phyloP scores from a whole-genome alignment of 2,329 filamentous ascomycete genomes.

The Colletotrichum navitas region DNA sequence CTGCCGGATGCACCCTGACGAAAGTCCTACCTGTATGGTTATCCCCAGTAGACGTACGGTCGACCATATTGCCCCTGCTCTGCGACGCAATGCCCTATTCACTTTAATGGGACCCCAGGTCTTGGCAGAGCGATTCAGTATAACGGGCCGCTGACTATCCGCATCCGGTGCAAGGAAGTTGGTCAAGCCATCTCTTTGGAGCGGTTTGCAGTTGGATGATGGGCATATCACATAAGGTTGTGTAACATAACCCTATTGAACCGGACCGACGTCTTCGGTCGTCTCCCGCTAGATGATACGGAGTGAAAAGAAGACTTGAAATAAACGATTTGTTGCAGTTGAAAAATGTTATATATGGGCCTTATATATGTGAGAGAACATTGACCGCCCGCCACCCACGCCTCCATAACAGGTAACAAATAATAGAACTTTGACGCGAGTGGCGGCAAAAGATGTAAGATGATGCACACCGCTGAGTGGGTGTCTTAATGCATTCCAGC shows the following conservation, averaged over 20 bases:
- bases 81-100: conserved; percentile 21
- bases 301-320: background rate
- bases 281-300: conserved; percentile 4
- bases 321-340: conserved; percentile 23
- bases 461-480: conserved; percentile 38
- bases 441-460: conserved; percentile 35
- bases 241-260: background rate
- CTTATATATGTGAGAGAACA: conserved; percentile 38
- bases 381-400: conserved; percentile 22
- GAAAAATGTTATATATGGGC: conserved; percentile 34
- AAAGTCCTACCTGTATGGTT: background rate
- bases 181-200: conserved; percentile 14
- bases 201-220: background rate
- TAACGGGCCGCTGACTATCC: background rate
- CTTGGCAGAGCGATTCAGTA: background rate
- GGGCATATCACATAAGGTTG: background rate
- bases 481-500: conserved; percentile 36
- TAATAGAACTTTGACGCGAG: conserved; percentile 23
- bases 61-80: background rate
- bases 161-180: background rate
- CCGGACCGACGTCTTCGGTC: background rate
- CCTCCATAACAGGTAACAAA: conserved; percentile 10
- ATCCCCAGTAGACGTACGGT: background rate
- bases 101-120: background rate
- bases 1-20: background rate